Base-by-base conservation (phyloP, 805 yeast species). In the Teunomyces gatunensis region DNA sequence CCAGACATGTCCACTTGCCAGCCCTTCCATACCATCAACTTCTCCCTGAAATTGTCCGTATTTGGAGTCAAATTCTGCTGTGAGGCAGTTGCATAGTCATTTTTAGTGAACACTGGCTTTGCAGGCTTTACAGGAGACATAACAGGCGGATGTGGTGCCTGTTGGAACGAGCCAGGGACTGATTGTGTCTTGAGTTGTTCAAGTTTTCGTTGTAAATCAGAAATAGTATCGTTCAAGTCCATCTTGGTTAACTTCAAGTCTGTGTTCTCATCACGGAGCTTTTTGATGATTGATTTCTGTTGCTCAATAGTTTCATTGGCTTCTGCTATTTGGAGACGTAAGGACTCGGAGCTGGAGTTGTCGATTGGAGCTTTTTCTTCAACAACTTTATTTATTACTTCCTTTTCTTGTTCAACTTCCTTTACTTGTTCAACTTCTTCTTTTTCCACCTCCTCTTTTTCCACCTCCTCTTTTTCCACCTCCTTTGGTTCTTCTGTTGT, bases 1-100 rank as follows among this genome's bases (percentile, higher is more conserved):
- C 63, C 57, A 21, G 88, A 77, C 95, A 91, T 87, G 59, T 91
- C 96, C 2, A 89, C 78, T 59, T 85, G 89, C 90, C 91, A 91
- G 42, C 80, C 83, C 54, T 82, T 83, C 95, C 95, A 91, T 54
- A 80, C 81, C 60, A 75, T 72, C 54, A 91, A 66, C 39, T 78
- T 73, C 46, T 81, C 84, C 52, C 77, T 72, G 53, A 80, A 74
- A 55, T 81, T 83, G 10, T 77, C 76, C 5, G 81, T 78, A 11
- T 53, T 47, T 9, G 51, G 46, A 13, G 47, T 49, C 34, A 57
- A 47, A 46, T 52, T 51, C 37, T 59, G 67, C 30, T 58, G 61
- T 9, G 67, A 57, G 6, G 36, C 44, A 2, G 63, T 53, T 2
- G 74, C 71, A 52, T 63, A 67, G 33, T 57, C 64, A 45, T 67